These are phyloP conservation scores for Plasmodium ovale DNA, from an alignment of 169 alveolate genomes.

Conservation along the genomic window DNA sequence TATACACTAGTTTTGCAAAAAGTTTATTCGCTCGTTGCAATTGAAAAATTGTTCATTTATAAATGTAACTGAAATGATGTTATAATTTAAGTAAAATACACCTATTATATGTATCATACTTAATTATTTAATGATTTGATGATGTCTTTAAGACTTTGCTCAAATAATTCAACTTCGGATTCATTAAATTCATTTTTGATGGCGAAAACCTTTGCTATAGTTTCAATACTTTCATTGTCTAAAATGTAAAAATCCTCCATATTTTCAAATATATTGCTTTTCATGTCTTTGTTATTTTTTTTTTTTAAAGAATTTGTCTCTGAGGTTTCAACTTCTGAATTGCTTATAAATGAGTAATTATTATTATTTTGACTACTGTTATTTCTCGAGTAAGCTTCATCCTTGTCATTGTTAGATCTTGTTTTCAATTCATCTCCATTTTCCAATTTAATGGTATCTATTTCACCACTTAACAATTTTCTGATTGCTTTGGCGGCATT, in stretches of 20 bases:
- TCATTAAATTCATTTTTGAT: conserved; percentile 29
- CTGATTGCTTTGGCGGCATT: conserved; percentile 72
- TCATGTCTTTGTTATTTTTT: neutral
- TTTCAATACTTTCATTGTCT: conserved; percentile 30
- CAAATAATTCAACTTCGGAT: conserved; percentile 15
- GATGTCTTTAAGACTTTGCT: conserved; percentile 52
- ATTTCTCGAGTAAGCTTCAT: conserved; percentile 1
- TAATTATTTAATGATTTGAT: conserved; percentile 36
- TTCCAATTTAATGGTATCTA: conserved; percentile 55
- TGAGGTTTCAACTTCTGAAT: conserved; percentile 15
- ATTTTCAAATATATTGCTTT: conserved; percentile 18
- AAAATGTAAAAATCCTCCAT: conserved; percentile 33
- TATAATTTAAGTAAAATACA: neutral
- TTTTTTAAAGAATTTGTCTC: conserved; percentile 5
- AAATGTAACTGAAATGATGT: neutral
- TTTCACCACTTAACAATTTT: conserved; percentile 60
- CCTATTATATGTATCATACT: conserved; percentile 15
- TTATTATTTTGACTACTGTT: neutral
- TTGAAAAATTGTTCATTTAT: neutral
- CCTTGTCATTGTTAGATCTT: conserved; percentile 8
- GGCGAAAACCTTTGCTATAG: conserved; percentile 15
- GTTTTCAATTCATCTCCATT: conserved; percentile 68
- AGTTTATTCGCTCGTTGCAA: too few relatives aligned
- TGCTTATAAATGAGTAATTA: conserved; percentile 47
- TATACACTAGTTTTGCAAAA: too few relatives aligned